These are phyloP conservation scores for Coemansia sp. DNA, from an alignment of 192 early-diverging fungal genomes.

Conservation along the genomic window DNA sequence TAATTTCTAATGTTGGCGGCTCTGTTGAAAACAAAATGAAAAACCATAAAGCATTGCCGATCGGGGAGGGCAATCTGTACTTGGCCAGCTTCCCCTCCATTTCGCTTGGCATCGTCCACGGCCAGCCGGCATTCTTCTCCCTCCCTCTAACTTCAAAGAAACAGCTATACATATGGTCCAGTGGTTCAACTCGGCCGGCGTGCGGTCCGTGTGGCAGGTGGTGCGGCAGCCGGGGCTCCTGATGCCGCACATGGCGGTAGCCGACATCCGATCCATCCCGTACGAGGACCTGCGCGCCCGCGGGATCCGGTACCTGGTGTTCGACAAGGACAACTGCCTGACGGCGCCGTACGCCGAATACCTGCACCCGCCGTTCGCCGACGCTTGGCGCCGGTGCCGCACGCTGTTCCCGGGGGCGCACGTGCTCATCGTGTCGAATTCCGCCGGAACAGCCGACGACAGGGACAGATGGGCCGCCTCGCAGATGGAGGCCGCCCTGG, in stretches of 20 bases:
- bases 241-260: conserved; percentile 73
- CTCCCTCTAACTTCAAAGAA: neutral
- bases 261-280: conserved; percentile 71
- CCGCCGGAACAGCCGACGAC: conserved; percentile 83
- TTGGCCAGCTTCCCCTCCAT: neutral
- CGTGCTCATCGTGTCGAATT: conserved; percentile 89
- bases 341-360: conserved; percentile 76
- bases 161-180: conserved; percentile 67
- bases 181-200: conserved; percentile 70
- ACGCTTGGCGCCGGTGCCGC: conserved; percentile 67
- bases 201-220: conserved; percentile 59
- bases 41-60: conserved; percentile 6
- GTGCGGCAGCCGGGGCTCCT: conserved; percentile 66
- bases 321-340: conserved; percentile 97
- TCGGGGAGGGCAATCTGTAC: too few species aligned
- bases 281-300: conserved; percentile 58
- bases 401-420: conserved; percentile 60
- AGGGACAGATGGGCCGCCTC: conserved; percentile 47
- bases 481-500: conserved; percentile 34
- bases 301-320: conserved; percentile 76
- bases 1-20: too few species aligned
- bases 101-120: neutral
- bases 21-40: too few species aligned
- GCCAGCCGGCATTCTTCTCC: neutral
- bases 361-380: conserved; percentile 70